Evolutionary conservation across 2,329 filamentous ascomycete species (phyloP).

Genomic region (Cladorrhinum sp.): DNA sequence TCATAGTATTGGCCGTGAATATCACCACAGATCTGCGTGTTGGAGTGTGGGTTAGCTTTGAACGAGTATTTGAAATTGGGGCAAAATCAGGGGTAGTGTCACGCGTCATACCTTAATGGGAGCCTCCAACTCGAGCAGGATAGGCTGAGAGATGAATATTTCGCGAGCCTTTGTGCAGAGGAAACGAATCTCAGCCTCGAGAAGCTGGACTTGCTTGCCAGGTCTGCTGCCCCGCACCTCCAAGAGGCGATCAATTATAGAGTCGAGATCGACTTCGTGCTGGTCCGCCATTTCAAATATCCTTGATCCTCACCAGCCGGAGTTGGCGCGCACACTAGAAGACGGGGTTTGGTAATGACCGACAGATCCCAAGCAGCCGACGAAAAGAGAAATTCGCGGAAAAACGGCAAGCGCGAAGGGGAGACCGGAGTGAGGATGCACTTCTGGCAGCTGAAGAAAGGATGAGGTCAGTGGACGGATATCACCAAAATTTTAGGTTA

Average conservation of each 20-base stretch:
- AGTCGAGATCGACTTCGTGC: conserved; percentile 95
- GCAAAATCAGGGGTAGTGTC: conserved; percentile 8
- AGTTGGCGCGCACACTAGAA: conserved; percentile 37
- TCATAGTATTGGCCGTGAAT: conserved; percentile 99
- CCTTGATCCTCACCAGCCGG: conserved; percentile 39
- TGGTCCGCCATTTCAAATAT: conserved; percentile 56
- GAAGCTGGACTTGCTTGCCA: conserved; percentile 95
- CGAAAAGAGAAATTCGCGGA: conserved; percentile 15
- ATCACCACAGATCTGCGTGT: conserved; percentile 86
- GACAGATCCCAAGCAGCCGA: conserved; percentile 30
- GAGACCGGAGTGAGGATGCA: conserved; percentile 25
- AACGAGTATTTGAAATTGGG: conserved; percentile 1
- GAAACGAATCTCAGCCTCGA: conserved; percentile 94
- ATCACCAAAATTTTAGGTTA: neutral
- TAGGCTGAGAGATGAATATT: conserved; percentile 99
- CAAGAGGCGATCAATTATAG: conserved; percentile 96
- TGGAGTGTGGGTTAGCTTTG: neutral
- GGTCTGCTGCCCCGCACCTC: conserved; percentile 97
- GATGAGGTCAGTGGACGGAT: conserved; percentile 15
- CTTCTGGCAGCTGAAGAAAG: conserved; percentile 20
- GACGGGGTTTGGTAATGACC: conserved; percentile 24
- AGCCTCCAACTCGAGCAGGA: conserved; percentile 93
- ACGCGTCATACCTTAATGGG: conserved; percentile 80
- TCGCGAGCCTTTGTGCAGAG: conserved; percentile 98
- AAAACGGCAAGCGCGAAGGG: conserved; percentile 18